Evolutionary conservation across 2,329 filamentous ascomycete genomes (phyloP).

Genomic region (Aspergillus sp.): DNA sequence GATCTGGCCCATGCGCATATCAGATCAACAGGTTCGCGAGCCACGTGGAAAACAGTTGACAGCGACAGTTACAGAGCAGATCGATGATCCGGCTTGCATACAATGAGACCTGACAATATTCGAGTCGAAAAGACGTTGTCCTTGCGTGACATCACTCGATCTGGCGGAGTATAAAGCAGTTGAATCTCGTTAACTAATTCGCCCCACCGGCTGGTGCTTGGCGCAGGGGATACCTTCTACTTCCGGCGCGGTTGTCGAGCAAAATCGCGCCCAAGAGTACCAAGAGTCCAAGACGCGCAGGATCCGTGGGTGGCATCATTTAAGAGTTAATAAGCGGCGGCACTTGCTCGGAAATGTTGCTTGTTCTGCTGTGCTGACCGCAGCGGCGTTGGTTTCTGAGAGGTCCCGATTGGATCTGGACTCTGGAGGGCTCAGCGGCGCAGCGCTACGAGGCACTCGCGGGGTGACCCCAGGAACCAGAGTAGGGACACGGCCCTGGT

Average conservation of each 20-base stretch:
- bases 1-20: no score
- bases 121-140: no score
- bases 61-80: not conserved
- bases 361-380: not conserved
- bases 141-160: not conserved
- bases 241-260: not conserved
- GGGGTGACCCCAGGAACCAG: not conserved
- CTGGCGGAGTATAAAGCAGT: no score
- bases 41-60: not conserved
- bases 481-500: not conserved
- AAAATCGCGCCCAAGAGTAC: not conserved
- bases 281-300: not conserved
- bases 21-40: not conserved
- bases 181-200: not conserved
- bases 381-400: no score
- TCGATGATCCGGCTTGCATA: not conserved
- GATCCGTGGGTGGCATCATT: not conserved
- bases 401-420: not conserved
- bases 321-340: not conserved
- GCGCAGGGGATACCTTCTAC: not conserved
- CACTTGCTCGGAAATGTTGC: not conserved
- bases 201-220: not conserved
- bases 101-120: no score
- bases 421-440: no score
- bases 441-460: not conserved